Conservation (phyloP, 768 basidiomycete genomes). For the Lyophyllum decastes region DNA sequence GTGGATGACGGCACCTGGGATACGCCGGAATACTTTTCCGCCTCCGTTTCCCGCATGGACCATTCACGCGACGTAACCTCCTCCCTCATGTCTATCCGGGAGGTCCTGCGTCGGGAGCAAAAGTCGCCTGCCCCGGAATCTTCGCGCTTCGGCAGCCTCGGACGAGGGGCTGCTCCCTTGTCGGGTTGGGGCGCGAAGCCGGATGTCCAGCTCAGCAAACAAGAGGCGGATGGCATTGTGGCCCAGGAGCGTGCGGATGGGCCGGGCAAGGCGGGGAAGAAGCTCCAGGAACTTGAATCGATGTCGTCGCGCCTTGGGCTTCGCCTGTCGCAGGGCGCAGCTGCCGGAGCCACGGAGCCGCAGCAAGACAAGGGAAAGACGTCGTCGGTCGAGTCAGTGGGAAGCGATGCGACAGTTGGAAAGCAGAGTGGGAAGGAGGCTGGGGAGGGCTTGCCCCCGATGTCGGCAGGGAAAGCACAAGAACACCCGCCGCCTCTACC, state of each 20-base stretch:
- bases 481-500: conserved; percentile 25
- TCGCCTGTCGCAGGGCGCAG: background rate
- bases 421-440: conserved; percentile 14
- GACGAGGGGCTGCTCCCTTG: conserved; percentile 29
- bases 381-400: conserved; percentile 39
- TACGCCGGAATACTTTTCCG: conserved; percentile 60
- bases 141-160: conserved; percentile 14
- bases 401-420: conserved; percentile 40
- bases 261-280: conserved; percentile 48
- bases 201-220: conserved; percentile 52
- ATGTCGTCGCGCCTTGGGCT: conserved; percentile 12
- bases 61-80: conserved; percentile 57
- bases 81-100: conserved; percentile 57
- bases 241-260: conserved; percentile 35
- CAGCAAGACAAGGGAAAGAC: conserved; percentile 39
- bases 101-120: conserved; percentile 62
- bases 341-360: conserved; percentile 10
- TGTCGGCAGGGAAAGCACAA: background rate
- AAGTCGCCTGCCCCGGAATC: conserved; percentile 34
- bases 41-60: conserved; percentile 63
- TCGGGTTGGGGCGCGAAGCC: conserved; percentile 55
- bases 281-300: conserved; percentile 45
- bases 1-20: conserved; percentile 54
- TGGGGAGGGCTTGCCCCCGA: conserved; percentile 6
- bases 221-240: conserved; percentile 53